Percentiles rank a stretch among this genome's conserved stretches.
phyloP scores from a whole-genome alignment of 1,284 basidiomycete genomes.

The Meripilus lineatus region DNA sequence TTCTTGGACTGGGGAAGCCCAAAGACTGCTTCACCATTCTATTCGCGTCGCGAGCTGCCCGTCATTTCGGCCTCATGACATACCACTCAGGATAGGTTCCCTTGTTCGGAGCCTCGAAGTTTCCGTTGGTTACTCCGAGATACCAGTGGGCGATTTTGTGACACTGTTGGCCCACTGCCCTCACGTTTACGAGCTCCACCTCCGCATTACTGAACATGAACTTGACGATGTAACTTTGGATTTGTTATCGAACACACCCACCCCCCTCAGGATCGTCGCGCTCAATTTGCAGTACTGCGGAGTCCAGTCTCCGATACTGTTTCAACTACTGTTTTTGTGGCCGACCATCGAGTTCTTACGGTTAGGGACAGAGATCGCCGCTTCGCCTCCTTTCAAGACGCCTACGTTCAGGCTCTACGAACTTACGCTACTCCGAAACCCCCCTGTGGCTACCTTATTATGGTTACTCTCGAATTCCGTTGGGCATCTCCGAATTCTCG shows the following conservation, averaged over 20 bases:
- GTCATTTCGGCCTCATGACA: no score
- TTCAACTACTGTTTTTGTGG: conserved; percentile 38
- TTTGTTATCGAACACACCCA: conserved; percentile 16
- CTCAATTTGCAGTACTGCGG: conserved; percentile 33
- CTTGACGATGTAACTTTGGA: conserved; percentile 24
- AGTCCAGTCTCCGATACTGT: conserved; percentile 40
- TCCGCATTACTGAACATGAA: conserved; percentile 30
- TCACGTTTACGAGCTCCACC: conserved; percentile 34
- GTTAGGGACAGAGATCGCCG: conserved; percentile 35
- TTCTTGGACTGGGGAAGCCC: conserved; percentile 36
- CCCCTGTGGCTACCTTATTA: conserved; percentile 22
- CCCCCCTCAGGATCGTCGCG: conserved; percentile 27
- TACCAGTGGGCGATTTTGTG: conserved; percentile 15
- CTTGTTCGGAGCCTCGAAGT: conserved; percentile 20
- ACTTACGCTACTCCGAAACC: conserved; percentile 34
- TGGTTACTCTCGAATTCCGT: conserved; percentile 37
- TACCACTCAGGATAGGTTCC: conserved; percentile 15
- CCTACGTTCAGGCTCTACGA: conserved; percentile 33
- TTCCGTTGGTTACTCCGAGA: conserved; percentile 9
- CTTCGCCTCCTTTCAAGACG: conserved; percentile 23
- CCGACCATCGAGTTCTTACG: conserved; percentile 35
- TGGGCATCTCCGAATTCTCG: conserved; percentile 34
- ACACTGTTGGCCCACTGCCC: conserved; percentile 28
- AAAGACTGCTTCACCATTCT: conserved; percentile 35
- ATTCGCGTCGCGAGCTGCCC: conserved; percentile 6